Evolutionary conservation across 768 basidiomycete species (phyloP).

Genomic region (Lactarius indigo): DNA sequence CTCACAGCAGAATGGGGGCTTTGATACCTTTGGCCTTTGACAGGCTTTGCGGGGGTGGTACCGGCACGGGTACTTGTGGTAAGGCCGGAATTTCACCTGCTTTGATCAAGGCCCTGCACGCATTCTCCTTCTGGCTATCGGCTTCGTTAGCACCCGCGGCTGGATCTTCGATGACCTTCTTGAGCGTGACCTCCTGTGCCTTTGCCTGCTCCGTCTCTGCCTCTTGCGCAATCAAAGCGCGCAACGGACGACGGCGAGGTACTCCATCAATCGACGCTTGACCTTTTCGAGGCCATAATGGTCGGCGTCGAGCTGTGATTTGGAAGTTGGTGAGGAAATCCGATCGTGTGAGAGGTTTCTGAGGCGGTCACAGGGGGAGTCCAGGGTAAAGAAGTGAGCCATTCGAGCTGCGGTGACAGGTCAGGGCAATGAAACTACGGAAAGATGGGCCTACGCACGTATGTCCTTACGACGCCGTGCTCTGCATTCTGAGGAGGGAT

Average conservation of each 20-base stretch:
- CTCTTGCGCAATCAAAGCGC: slow-evolving; percentile 27
- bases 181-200: slow-evolving; percentile 24
- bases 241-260: slow-evolving; percentile 79
- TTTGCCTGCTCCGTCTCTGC: slow-evolving; percentile 10
- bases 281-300: slow-evolving; percentile 92
- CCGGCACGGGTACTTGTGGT: background rate
- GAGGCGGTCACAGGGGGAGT: slow-evolving; percentile 43
- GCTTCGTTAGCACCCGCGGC: slow-evolving; percentile 18
- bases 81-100: slow-evolving; percentile 15
- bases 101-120: slow-evolving; percentile 24
- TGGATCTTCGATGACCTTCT: slow-evolving; percentile 21
- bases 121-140: slow-evolving; percentile 12
- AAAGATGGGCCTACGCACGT: slow-evolving; percentile 45
- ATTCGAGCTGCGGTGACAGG: slow-evolving; percentile 62
- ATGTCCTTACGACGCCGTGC: slow-evolving; percentile 81
- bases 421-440: background rate
- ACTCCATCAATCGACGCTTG: slow-evolving; percentile 89
- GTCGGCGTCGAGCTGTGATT: slow-evolving; percentile 79
- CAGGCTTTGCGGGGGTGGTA: slow-evolving; percentile 8
- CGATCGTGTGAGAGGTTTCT: slow-evolving; percentile 44
- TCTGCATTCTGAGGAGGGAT: slow-evolving; percentile 91
- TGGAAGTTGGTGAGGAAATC: slow-evolving; percentile 67
- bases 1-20: slow-evolving; percentile 69
- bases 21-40: slow-evolving; percentile 45
- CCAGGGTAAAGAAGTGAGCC: slow-evolving; percentile 88